Evolutionary conservation across 495 filamentous ascomycete genomes (phyloP).

Genomic region (Sordaria brevicollis): DNA sequence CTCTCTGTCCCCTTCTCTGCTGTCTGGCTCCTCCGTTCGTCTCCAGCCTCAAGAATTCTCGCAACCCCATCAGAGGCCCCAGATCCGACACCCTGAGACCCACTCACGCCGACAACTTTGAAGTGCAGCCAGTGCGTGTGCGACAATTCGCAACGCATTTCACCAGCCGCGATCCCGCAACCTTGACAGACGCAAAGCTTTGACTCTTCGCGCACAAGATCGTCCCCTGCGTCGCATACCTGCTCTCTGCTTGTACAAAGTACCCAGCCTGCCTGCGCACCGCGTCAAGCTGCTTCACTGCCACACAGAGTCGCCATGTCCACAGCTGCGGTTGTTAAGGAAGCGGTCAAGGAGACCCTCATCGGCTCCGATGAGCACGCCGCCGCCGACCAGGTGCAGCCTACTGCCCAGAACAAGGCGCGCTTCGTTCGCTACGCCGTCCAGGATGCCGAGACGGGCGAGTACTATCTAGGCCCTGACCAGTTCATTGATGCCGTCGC

Average conservation of each 20-base stretch:
- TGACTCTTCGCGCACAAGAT: not conserved
- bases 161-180: not conserved
- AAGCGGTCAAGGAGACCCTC: slow-evolving; percentile 66
- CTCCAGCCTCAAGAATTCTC: not conserved
- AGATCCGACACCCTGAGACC: not conserved
- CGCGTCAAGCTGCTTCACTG: not conserved
- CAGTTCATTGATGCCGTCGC: slow-evolving; percentile 88
- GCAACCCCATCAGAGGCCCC: not conserved
- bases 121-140: not conserved
- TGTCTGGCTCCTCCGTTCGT: not conserved
- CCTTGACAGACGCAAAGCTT: not conserved
- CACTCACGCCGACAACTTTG: not conserved
- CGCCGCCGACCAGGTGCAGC: slow-evolving; percentile 25
- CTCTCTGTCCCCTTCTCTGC: not conserved
- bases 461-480: slow-evolving; percentile 67
- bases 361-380: slow-evolving; percentile 51
- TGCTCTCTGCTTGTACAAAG: not conserved
- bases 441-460: slow-evolving; percentile 64
- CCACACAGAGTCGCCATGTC: slow-evolving; percentile 21
- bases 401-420: slow-evolving; percentile 58
- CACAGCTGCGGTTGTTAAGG: slow-evolving; percentile 43
- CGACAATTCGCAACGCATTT: not conserved
- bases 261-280: not conserved
- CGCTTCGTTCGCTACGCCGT: slow-evolving; percentile 69
- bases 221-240: not conserved